Conservation (phyloP, 169 alveolate genomes). For the Perkinsus marinus region DNA sequence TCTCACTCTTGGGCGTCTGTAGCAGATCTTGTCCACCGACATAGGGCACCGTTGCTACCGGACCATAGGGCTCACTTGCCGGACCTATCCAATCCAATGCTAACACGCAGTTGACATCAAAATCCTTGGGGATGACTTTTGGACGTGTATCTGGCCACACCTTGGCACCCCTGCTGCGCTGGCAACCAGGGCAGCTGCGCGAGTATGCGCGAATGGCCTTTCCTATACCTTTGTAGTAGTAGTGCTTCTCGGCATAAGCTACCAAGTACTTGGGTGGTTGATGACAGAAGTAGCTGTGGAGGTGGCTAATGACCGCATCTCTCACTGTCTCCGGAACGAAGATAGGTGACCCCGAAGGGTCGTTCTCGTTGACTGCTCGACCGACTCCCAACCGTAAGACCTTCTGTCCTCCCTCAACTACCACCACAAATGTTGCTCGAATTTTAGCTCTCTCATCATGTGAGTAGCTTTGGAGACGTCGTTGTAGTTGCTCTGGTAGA, state of each 20-base stretch:
- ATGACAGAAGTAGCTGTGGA: not conserved
- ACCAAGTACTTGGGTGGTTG: not conserved
- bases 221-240: not conserved
- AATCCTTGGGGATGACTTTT: not conserved
- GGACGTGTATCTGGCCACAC: not conserved
- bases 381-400: not conserved
- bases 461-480: not conserved
- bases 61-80: not conserved
- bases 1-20: not conserved
- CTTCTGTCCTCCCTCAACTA: not conserved
- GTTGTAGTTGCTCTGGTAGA: not conserved
- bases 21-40: not conserved
- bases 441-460: not conserved
- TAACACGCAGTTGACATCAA: not conserved
- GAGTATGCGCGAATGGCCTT: not conserved
- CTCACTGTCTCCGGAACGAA: not conserved
- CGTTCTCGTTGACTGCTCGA: not conserved
- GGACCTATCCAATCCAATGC: not conserved
- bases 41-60: not conserved
- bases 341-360: not conserved
- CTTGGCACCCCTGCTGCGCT: not conserved
- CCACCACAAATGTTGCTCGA: not conserved
- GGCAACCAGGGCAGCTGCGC: not conserved
- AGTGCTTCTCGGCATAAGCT: not conserved
- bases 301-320: not conserved